Base-by-base conservation (phyloP, 352 stramenopile genomes). In the Plasmopara muralis region DNA sequence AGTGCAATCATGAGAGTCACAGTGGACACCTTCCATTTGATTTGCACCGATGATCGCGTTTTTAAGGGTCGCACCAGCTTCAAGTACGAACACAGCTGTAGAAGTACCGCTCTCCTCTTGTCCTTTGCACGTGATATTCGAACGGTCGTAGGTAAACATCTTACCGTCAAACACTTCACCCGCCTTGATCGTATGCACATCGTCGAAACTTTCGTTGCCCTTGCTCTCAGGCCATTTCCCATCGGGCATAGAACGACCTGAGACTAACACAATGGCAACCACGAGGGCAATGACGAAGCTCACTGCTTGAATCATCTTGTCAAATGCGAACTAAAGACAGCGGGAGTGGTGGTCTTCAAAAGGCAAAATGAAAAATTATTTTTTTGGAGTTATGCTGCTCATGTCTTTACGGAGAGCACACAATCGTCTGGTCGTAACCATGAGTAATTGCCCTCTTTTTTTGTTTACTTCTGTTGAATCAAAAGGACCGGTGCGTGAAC, bases 11-110 rank as follows among this genome's bases (percentile, higher is more conserved):
- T 55, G 44, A 5, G 44, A 14, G 29, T 66, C 58, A n/a, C 58
- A 66, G 48, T 65, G 57, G 4, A 65, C 52, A 12, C 55, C 55
- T 46, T 58, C 70, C 50, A 61, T 59, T 57, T 82, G 68, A 62
- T 77, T 68, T 47, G 47, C 53, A 34, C 73, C 73, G 30, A 84
- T 78, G 60, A 84, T 84, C n/a, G 55, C 73, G 47, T 84, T 81
- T 51, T 72, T 71, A 15, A 83, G 65, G 8, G 66, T 82, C 1
- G 60, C 72, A n/a, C 60, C 62, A 0, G 70, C 15, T 38, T 80
- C 59, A n/a, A 85, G 29, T 15, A 65, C n/a, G 51, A 85, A 85
- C 10, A 77, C 59, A 3, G 61, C 61, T 2, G 55, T 70, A 13
- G 44, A 55, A 7, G 47, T 49, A 4, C 47, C 49, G 18, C 60